A percentile compares a stretch with the other conserved stretches of the same genome.
Conservation (phyloP, 352 stramenopile genomes). For the Phytophthora syringae region DNA sequence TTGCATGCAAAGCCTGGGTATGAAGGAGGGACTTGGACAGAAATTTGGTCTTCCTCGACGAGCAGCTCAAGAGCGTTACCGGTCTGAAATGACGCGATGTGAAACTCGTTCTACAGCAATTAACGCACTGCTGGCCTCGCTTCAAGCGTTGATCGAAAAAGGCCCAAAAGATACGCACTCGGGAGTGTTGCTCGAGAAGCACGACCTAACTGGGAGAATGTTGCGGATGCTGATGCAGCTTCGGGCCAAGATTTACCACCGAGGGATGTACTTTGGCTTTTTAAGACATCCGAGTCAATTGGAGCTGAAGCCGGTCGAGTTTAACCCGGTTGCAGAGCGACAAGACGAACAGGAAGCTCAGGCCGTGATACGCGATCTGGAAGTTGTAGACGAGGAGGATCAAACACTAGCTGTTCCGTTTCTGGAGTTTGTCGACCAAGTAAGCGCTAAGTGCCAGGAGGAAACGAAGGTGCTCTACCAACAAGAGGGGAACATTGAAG, state of each 20-base stretch:
- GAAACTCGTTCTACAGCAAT: constrained; percentile 73
- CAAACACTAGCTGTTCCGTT: constrained; percentile 36
- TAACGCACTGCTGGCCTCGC: constrained; percentile 60
- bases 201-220: constrained; percentile 27
- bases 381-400: constrained; percentile 57
- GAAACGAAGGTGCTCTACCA: constrained; percentile 61
- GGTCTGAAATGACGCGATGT: constrained; percentile 83
- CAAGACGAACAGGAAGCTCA: constrained; percentile 15
- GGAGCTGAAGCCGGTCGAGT: constrained; percentile 41
- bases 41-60: constrained; percentile 89
- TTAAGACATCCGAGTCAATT: constrained; percentile 64
- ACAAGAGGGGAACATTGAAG: constrained; percentile 69
- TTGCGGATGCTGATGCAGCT: constrained; percentile 57
- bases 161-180: constrained; percentile 7
- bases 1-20: constrained; percentile 83
- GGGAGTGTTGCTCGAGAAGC: neutral
- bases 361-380: constrained; percentile 42
- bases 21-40: constrained; percentile 89
- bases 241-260: constrained; percentile 63
- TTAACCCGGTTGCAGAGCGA: constrained; percentile 21
- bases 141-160: constrained; percentile 49
- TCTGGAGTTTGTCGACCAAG: constrained; percentile 60
- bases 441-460: constrained; percentile 61
- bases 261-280: constrained; percentile 67
- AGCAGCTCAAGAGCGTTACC: constrained; percentile 83